phyloP scores from a whole-genome alignment of 106 monocot species.

The Alisma plantagoaquatica region DNA sequence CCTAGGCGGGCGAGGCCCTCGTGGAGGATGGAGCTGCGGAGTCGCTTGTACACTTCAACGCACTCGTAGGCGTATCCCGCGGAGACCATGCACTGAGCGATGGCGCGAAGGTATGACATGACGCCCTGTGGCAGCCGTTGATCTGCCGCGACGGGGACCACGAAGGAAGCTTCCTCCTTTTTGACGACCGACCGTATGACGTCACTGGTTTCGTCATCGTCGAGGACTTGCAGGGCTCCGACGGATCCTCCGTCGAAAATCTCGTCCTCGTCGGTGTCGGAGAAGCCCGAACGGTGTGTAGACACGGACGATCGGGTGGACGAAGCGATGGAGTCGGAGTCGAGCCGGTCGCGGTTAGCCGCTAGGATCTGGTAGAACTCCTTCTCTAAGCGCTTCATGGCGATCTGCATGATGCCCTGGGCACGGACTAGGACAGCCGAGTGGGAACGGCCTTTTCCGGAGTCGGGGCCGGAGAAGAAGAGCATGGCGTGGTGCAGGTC shows the following conservation, averaged over 20 bases:
- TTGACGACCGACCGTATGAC: conserved; percentile 3
- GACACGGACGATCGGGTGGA: no score
- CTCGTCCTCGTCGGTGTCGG: no score
- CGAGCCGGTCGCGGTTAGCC: conserved; percentile 31
- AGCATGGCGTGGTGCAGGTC: conserved; percentile 35
- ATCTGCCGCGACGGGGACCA: conserved; percentile 2
- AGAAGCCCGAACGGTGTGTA: no score
- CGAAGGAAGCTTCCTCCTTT: conserved; percentile 1
- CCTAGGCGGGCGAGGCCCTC: conserved; percentile 42
- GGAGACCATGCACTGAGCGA: conserved; percentile 48
- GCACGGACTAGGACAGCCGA: conserved; percentile 12
- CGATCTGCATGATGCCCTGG: conserved; percentile 32
- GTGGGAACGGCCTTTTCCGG: neutral
- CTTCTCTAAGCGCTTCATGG: conserved; percentile 46
- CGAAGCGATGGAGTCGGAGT: no score
- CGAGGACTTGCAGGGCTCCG: conserved; percentile 6
- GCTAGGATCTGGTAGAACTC: conserved; percentile 46
- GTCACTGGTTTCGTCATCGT: no score
- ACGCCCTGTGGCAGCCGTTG: conserved; percentile 5
- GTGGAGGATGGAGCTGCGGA: conserved; percentile 41
- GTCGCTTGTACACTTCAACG: conserved; percentile 27
- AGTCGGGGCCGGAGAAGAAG: conserved; percentile 13
- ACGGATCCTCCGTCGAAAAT: no score
- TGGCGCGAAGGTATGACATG: conserved; percentile 15
- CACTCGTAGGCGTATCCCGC: conserved; percentile 56